phyloP scores from a whole-genome alignment of 805 yeast genomes.

The Candida palmyrensis region DNA sequence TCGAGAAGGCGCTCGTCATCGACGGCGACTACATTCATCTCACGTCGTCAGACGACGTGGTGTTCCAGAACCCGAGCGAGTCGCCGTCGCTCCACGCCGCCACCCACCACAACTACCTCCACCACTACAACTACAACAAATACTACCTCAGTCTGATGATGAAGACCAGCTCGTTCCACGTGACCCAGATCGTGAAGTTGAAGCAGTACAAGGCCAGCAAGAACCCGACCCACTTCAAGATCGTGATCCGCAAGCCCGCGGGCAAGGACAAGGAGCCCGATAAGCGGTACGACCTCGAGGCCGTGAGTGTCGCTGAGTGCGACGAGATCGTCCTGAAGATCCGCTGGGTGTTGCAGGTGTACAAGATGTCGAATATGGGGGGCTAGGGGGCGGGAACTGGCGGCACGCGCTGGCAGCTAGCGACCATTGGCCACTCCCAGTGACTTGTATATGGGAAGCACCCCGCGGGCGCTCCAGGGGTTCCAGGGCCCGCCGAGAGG shows the following conservation, averaged over 20 bases:
- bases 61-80: constrained; percentile 28
- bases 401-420: too few relatives aligned
- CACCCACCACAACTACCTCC: constrained; percentile 30
- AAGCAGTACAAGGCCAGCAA: constrained; percentile 64
- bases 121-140: constrained; percentile 35
- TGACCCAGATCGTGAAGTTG: constrained; percentile 45
- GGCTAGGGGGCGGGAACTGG: too few relatives aligned
- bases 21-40: constrained; percentile 94
- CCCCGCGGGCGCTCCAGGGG: too few relatives aligned
- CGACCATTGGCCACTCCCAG: too few relatives aligned
- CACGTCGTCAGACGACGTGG: constrained; percentile 76
- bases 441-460: neutral
- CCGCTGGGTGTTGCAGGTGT: constrained; percentile 50
- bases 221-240: constrained; percentile 74
- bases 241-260: constrained; percentile 46
- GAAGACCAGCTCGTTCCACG: constrained; percentile 83
- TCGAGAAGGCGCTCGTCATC: constrained; percentile 77
- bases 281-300: constrained; percentile 85
- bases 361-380: constrained; percentile 14
- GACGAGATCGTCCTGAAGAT: constrained; percentile 74
- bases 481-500: too few relatives aligned
- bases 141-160: constrained; percentile 60
- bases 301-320: constrained; percentile 54
- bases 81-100: constrained; percentile 10
- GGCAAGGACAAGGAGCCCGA: constrained; percentile 55